These are phyloP conservation scores for Tricholoma saponaceum DNA, from an alignment of 768 basidiomycete species.

Conservation along the genomic window DNA sequence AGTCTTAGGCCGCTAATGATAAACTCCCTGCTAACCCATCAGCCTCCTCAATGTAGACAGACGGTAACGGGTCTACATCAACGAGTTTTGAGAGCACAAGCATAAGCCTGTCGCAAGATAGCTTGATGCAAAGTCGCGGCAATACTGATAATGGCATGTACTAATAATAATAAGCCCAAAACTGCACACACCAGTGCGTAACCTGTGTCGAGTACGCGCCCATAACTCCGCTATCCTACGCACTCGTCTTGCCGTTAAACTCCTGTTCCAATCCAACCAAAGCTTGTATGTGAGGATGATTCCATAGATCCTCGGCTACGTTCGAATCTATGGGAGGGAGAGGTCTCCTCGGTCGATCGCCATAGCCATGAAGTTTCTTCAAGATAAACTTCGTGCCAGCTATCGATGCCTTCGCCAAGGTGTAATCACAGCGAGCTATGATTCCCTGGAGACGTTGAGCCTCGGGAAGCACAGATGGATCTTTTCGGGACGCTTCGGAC, in stretches of 20 bases:
- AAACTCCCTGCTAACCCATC: too few relatives aligned
- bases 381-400: slow-evolving; percentile 82
- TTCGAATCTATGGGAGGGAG: slow-evolving; percentile 59
- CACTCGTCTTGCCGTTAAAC: slow-evolving; percentile 38
- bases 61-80: too few relatives aligned
- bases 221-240: slow-evolving; percentile 1
- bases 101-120: background rate
- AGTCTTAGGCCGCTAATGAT: too few relatives aligned
- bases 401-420: slow-evolving; percentile 72
- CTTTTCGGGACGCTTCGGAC: slow-evolving; percentile 49
- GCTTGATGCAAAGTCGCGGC: background rate
- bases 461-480: slow-evolving; percentile 56
- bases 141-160: background rate
- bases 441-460: slow-evolving; percentile 78
- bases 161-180: too few relatives aligned
- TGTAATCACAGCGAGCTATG: slow-evolving; percentile 75
- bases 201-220: background rate
- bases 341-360: slow-evolving; percentile 75
- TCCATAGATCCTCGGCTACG: slow-evolving; percentile 61
- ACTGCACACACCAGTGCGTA: too few relatives aligned
- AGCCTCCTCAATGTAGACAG: too few relatives aligned
- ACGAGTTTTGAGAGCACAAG: background rate
- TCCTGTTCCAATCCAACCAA: slow-evolving; percentile 61
- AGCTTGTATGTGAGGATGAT: slow-evolving; percentile 67
- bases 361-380: slow-evolving; percentile 75